phyloP scores from a whole-genome alignment of 306 rosid genomes.

The Astragalus glycyphyllos region DNA sequence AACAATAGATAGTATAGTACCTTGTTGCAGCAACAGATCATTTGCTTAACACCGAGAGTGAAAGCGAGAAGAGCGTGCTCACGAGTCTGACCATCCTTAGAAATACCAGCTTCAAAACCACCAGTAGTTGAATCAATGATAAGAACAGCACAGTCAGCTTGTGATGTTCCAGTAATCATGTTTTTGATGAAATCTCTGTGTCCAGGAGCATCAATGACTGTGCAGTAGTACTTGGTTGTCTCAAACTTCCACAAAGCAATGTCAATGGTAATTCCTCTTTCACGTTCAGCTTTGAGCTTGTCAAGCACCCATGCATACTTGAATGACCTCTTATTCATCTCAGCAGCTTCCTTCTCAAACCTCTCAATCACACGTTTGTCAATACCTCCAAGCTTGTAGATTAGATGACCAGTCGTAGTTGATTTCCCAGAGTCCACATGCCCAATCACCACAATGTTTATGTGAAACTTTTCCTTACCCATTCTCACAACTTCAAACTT shows the following conservation, averaged over 20 bases:
- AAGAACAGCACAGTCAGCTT: constrained; percentile 92
- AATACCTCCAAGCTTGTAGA: constrained; percentile 95
- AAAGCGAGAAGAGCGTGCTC: constrained; percentile 94
- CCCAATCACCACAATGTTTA: constrained; percentile 93
- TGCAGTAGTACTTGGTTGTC: constrained; percentile 92
- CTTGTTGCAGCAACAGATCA: constrained; percentile 97
- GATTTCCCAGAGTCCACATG: constrained; percentile 96
- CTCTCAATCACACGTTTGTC: constrained; percentile 97
- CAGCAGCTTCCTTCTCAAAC: constrained; percentile 94
- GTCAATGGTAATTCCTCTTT: constrained; percentile 91
- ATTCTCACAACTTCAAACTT: constrained; percentile 38
- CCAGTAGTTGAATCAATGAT: constrained; percentile 93
- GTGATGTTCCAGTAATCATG: constrained; percentile 94
- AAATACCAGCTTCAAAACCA: constrained; percentile 94
- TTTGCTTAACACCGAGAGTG: constrained; percentile 93
- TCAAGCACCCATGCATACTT: constrained; percentile 98
- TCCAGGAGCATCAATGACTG: constrained; percentile 92
- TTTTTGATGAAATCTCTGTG: constrained; percentile 94
- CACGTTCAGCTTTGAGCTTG: constrained; percentile 97
- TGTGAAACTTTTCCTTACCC: constrained; percentile 92
- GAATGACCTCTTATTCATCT: constrained; percentile 97
- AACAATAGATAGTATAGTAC: no score
- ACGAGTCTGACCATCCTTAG: constrained; percentile 98
- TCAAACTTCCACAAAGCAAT: constrained; percentile 95
- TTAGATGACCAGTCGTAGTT: constrained; percentile 88